Evolutionary conservation across 768 basidiomycete species (phyloP).

Genomic region (Rhodosporidiobolus sp.): DNA sequence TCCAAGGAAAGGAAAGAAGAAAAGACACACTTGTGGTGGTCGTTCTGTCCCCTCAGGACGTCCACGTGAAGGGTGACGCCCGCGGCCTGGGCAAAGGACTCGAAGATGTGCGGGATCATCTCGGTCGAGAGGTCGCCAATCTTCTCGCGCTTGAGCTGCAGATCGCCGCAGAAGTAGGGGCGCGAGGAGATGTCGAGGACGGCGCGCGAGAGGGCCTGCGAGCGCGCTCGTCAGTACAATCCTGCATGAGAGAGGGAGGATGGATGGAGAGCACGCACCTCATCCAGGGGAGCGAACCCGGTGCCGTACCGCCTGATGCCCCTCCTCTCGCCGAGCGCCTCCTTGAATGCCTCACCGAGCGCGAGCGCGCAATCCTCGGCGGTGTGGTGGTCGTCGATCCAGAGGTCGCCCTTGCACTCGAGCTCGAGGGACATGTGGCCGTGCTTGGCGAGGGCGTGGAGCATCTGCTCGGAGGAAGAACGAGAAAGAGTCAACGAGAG

Average conservation of each 20-base stretch:
- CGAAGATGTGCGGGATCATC: slow-evolving; percentile 96
- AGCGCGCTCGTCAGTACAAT: neutral
- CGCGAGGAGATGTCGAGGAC: slow-evolving; percentile 98
- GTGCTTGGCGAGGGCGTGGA: slow-evolving; percentile 94
- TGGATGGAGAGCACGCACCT: no score
- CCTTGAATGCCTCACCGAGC: slow-evolving; percentile 71
- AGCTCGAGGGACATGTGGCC: slow-evolving; percentile 77
- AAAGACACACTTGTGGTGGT: slow-evolving; percentile 79
- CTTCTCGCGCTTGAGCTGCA: slow-evolving; percentile 82
- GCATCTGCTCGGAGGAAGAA: slow-evolving; percentile 65
- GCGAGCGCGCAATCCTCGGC: slow-evolving; percentile 74
- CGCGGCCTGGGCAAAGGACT: slow-evolving; percentile 95
- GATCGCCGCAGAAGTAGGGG: slow-evolving; percentile 88
- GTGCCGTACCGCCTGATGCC: slow-evolving; percentile 95
- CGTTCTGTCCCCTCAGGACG: slow-evolving; percentile 89
- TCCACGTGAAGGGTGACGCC: slow-evolving; percentile 93
- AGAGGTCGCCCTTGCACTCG: slow-evolving; percentile 89
- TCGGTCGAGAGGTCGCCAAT: slow-evolving; percentile 93
- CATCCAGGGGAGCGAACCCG: slow-evolving; percentile 93
- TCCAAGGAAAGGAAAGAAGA: neutral
- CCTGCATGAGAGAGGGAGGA: neutral
- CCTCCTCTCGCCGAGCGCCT: slow-evolving; percentile 87
- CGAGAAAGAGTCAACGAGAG: neutral
- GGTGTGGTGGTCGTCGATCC: slow-evolving; percentile 98
- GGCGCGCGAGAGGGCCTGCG: slow-evolving; percentile 84